Base-by-base conservation (phyloP, 2,329 filamentous ascomycete genomes). In the Periconia digitata region DNA sequence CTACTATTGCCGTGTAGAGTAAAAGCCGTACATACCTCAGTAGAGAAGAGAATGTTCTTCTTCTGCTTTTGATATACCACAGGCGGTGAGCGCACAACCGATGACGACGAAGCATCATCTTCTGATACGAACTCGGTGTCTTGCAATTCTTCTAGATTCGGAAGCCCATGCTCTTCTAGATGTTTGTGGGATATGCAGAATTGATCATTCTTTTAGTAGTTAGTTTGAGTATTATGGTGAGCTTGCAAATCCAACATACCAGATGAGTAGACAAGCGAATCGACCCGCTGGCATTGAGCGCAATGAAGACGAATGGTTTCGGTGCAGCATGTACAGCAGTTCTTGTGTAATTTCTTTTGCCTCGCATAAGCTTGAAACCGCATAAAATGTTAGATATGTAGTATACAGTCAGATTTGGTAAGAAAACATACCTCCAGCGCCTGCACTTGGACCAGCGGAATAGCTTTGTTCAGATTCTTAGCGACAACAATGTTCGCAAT, bases 151-250 rank as follows among this genome's bases (percentile, higher is more conserved):
- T 95, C 88, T 0, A 92, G 70, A 54, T 94, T 88, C 4, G 85
- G 79, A 53, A 91, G 87, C 0, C 87, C 89, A 65, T 92, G 84
- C 1, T 79, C 76, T 3, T 81, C 77, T 48, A 86, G 81, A 62
- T 97, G 91, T 74, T 85, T 89, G 69, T 97, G 92, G 0, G 89
- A 92, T 49, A 97, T 85, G 66, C 91, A 90, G 57, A 97, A 86
- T 55, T 89, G 84, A 50, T 97, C 90, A 60, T 91, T 95, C 70
- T 90, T 80, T 85, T 80, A 24, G 71, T 72, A 18, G 76, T 60
- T 79, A 42, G 86, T 3, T 35, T 23, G 3, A 16, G 16, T n/a
- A n/a, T n/a, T 0, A 20, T 29, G 34, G 3, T 4, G 77, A 74
- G 37, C 13, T 16, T 32, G 18, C 12, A 23, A 6, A 10, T 6